These are phyloP conservation scores for Pelargonium citronellum DNA, from an alignment of 441 rosid species.

Conservation along the genomic window DNA sequence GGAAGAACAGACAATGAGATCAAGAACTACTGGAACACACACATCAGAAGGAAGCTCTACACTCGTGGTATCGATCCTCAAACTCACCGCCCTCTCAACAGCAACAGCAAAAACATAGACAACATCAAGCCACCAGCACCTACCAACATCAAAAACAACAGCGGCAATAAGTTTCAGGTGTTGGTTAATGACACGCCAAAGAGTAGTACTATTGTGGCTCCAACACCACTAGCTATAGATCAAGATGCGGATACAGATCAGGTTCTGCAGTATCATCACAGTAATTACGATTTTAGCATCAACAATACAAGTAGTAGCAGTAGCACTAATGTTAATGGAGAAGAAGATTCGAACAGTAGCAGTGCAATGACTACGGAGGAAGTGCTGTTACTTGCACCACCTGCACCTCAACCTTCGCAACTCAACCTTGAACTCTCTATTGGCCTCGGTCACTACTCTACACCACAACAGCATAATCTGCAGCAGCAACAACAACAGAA, in stretches of 20 bases:
- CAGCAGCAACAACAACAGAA: not conserved
- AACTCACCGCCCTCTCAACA: slow-evolving; percentile 10
- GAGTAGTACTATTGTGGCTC: not conserved
- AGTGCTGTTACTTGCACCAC: not conserved
- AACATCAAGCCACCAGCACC: not conserved
- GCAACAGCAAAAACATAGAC: not conserved
- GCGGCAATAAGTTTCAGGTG: not conserved
- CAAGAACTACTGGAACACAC: slow-evolving; percentile 21
- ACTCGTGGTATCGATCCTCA: slow-evolving; percentile 18
- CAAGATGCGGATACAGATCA: slow-evolving; percentile 1
- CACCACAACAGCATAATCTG: no score
- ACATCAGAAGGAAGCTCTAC: slow-evolving; percentile 15
- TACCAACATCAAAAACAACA: not conserved
- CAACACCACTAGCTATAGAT: not conserved
- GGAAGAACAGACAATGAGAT: slow-evolving; percentile 22
- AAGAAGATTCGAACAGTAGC: not conserved
- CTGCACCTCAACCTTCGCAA: slow-evolving; percentile 23
- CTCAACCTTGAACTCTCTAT: slow-evolving; percentile 45
- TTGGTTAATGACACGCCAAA: not conserved
- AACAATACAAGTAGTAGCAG: not conserved
- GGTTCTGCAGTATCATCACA: not conserved
- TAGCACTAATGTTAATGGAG: not conserved
- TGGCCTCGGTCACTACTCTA: slow-evolving; percentile 16
- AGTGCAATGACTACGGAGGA: slow-evolving; percentile 8
- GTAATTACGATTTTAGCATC: not conserved